Percentiles rank a stretch among this genome's conserved stretches.
Evolutionary conservation across 257 asterid species (phyloP).

Genomic region (Prunella vulgaris): DNA sequence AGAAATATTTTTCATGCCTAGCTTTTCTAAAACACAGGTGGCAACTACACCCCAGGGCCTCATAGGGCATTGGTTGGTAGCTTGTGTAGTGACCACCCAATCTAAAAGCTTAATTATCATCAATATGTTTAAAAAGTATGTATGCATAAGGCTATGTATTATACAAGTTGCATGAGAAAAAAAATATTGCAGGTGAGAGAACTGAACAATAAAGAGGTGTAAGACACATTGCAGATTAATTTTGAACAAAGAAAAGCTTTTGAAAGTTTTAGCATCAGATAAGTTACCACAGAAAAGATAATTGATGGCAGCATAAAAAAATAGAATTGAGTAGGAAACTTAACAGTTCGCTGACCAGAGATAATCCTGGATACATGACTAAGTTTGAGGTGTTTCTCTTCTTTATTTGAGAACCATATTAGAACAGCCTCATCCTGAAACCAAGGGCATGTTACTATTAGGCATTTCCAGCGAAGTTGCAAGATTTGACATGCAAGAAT

Average conservation of each 20-base stretch:
- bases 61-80: background rate
- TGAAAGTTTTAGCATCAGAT: background rate
- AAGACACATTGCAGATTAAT: background rate
- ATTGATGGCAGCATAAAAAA: slow-evolving; percentile 5
- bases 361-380: slow-evolving; percentile 88
- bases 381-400: slow-evolving; percentile 88
- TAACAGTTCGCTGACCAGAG: slow-evolving; percentile 98
- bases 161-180: background rate
- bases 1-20: background rate
- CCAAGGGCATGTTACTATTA: slow-evolving; percentile 17
- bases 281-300: slow-evolving; percentile 4
- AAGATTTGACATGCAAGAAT: slow-evolving; percentile 1
- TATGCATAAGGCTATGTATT: background rate
- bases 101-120: background rate
- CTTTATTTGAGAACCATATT: slow-evolving; percentile 94
- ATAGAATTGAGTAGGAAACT: slow-evolving; percentile 33
- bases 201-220: background rate
- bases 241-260: background rate
- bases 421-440: slow-evolving; percentile 90
- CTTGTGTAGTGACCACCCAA: background rate
- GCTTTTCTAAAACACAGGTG: background rate
- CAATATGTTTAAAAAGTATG: background rate
- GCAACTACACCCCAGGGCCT: slow-evolving; percentile 3
- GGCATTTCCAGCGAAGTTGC: slow-evolving; percentile 11
- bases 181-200: background rate